These are phyloP conservation scores for Gonapodya prolifera DNA, from an alignment of 192 early-diverging fungal species.

Conservation along the genomic window DNA sequence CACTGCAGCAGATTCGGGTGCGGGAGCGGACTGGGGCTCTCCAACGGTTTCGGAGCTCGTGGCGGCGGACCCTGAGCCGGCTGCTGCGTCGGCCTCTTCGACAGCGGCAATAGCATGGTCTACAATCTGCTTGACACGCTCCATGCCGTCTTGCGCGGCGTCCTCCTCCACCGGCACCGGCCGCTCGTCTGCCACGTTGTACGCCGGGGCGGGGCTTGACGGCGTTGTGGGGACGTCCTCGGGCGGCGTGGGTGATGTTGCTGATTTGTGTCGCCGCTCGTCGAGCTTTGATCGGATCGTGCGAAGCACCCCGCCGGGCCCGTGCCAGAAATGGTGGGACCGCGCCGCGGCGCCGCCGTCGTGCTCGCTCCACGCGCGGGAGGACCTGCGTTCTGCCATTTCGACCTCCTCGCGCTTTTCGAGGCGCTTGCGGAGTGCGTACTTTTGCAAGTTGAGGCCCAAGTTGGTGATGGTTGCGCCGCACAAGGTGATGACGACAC, in stretches of 20 bases:
- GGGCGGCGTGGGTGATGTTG: no score
- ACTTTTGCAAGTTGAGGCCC: constrained; percentile 71
- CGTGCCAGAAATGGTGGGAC: neutral
- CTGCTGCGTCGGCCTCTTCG: neutral
- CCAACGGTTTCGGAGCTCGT: no score
- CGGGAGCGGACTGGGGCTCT: no score
- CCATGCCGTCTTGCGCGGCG: no score
- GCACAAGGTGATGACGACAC: constrained; percentile 53
- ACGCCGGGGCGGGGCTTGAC: no score
- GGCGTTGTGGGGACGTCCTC: no score
- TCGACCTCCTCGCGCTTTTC: constrained; percentile 18
- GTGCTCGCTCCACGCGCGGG: neutral
- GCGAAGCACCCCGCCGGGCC: neutral
- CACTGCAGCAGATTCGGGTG: no score
- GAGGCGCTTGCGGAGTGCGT: constrained; percentile 54
- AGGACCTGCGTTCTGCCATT: neutral
- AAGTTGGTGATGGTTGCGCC: constrained; percentile 56
- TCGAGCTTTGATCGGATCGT: neutral
- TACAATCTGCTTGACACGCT: neutral
- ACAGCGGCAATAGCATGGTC: neutral
- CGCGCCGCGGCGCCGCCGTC: neutral
- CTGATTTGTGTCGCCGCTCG: neutral
- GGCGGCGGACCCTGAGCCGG: no score
- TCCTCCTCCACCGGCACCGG: no score
- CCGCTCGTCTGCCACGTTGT: no score